Evolutionary conservation across 345 rosid genomes (phyloP), one percentile per base, ranked within the genome.

Genomic region (Gynandropsis gynandra): DNA sequence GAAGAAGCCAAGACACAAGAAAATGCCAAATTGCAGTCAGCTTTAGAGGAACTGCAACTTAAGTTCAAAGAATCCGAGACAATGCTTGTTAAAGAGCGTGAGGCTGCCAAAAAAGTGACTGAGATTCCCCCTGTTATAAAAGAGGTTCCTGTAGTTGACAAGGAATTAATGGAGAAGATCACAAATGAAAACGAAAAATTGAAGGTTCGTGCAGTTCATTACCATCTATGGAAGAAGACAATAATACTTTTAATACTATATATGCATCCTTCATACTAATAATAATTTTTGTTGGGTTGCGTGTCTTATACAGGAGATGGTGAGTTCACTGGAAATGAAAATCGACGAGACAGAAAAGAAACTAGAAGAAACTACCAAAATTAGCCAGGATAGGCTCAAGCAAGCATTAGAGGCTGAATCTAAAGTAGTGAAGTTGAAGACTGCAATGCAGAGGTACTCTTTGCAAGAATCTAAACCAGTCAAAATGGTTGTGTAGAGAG

Each of bases 1-100:
- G 99, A 92, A 80, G 98, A 87, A 68, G 75, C 95, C 52, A 88
- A 92, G 74, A 88, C 72, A 11, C 95, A 83, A 71, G 99, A 92
- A 57, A 83, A 80, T 73, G 80, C 72, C 2, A 92, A 85, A 69
- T 72, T 85, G 16, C 88, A 88, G 63, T 78, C 88, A 61, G 72
- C 94, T 65, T 75, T 92, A 70, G 85, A 78, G 53, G 90, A 81
- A 51, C 68, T 88, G 67, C 89, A 88, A 61, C 73, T 79, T 49
- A 81, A 83, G 66, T 81, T 88, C 66, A 88, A 81, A 65, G 87
- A 88, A 74, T 81, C 95, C 38, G 87, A 88, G 65, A 90, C 76
- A 54, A 49, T 68, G 76, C 94, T 88, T 39, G 45, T 56, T 47
- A 78, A 77, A 74, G 97, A 92, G 64, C 82, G 65, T 11, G 89